phyloP scores from a whole-genome alignment of 345 rosid genomes.

The Heritiera littoralis region DNA sequence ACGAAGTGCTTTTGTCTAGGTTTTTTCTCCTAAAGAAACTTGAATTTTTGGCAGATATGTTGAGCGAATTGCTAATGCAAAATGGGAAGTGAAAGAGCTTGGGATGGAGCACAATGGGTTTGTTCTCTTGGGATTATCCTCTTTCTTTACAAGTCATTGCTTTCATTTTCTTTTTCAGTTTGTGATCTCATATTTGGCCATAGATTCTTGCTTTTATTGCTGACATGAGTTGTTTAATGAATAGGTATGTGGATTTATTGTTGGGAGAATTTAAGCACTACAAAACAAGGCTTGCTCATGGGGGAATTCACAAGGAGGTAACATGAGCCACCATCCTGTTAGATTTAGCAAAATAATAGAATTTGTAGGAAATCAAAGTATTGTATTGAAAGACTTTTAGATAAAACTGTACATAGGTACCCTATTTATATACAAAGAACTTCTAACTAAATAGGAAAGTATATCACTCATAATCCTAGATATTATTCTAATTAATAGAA shows the following conservation, averaged over 20 bases:
- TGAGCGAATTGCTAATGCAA: conserved; percentile 86
- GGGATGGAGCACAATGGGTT: conserved; percentile 99
- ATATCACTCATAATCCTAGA: no score
- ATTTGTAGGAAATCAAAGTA: no score
- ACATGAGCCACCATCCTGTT: conserved; percentile 9
- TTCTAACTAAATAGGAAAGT: no score
- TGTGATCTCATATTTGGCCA: conserved; percentile 5
- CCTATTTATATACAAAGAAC: no score
- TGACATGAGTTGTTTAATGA: conserved; percentile 6
- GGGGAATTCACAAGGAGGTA: conserved; percentile 92
- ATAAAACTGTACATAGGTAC: no score
- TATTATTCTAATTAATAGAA: no score
- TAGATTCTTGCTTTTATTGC: conserved; percentile 12
- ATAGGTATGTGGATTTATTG: conserved; percentile 92
- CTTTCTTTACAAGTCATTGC: conserved; percentile 9
- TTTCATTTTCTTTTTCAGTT: background rate
- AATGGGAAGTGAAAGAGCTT: conserved; percentile 97
- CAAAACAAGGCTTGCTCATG: conserved; percentile 90
- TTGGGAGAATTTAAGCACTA: conserved; percentile 96
- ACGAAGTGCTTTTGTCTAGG: background rate
- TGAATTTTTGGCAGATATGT: conserved; percentile 62
- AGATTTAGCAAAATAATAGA: conserved; percentile 3
- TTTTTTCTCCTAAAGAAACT: background rate
- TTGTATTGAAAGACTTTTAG: no score
- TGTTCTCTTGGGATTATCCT: conserved; percentile 37